A percentile compares a stretch with the other conserved stretches of the same genome.
Conservation (phyloP, 2,329 filamentous ascomycete species). For the Fusarium lateritium region DNA sequence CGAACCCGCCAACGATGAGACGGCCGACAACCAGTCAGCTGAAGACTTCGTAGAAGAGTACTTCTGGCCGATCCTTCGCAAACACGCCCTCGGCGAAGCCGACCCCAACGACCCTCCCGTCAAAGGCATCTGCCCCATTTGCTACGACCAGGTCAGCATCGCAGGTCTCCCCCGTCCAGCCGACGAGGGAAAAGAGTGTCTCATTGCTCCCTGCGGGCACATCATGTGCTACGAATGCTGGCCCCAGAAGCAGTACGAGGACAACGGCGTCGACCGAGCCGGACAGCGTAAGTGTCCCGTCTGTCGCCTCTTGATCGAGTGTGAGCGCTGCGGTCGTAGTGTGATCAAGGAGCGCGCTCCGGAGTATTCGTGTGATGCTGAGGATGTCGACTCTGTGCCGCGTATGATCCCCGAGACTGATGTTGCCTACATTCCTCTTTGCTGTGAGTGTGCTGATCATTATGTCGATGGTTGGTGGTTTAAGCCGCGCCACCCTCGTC, state of each 20-base stretch:
- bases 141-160: background rate
- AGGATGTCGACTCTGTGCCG: background rate
- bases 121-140: conserved; percentile 7
- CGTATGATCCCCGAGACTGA: background rate
- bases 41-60: background rate
- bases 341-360: background rate
- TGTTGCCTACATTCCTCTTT: background rate
- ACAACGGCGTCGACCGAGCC: background rate
- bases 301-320: background rate
- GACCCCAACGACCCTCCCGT: background rate
- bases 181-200: background rate
- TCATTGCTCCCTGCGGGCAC: conserved; percentile 20
- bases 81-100: background rate
- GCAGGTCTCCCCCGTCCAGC: background rate
- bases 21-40: background rate
- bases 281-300: conserved; percentile 3
- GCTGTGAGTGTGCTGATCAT: background rate
- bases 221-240: conserved; percentile 17
- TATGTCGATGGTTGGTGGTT: conserved; percentile 4
- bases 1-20: background rate
- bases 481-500: background rate
- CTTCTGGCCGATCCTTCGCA: conserved; percentile 13
- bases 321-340: background rate
- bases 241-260: conserved; percentile 1
- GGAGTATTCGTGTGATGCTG: background rate